A percentile compares a stretch with the other conserved stretches of the same genome.
These are phyloP conservation scores for Fusarium cicatricum DNA, from an alignment of 2,329 filamentous ascomycete genomes.

Conservation along the genomic window DNA sequence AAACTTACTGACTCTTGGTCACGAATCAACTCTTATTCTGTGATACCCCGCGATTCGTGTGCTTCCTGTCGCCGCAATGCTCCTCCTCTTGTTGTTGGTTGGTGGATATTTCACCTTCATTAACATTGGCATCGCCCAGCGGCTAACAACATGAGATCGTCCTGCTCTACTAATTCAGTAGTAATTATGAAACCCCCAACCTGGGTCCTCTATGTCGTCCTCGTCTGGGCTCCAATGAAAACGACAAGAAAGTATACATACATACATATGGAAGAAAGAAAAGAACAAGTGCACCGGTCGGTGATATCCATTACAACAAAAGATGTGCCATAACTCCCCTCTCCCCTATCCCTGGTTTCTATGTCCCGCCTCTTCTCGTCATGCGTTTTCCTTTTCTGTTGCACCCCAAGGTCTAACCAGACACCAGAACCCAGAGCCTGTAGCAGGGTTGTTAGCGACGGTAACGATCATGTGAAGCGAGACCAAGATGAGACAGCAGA, in stretches of 20 bases:
- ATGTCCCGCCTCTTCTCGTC: slow-evolving; percentile 22
- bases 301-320: slow-evolving; percentile 40
- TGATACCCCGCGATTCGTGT: background rate
- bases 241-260: slow-evolving; percentile 33
- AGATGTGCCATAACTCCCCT: slow-evolving; percentile 29
- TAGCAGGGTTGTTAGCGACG: slow-evolving; percentile 14
- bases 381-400: slow-evolving; percentile 8
- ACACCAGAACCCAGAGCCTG: slow-evolving; percentile 53
- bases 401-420: slow-evolving; percentile 41
- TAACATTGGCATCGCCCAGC: background rate
- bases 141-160: slow-evolving; percentile 6
- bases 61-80: background rate
- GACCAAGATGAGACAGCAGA: background rate
- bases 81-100: background rate
- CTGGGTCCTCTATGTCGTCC: slow-evolving; percentile 21
- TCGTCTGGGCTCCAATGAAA: slow-evolving; percentile 23
- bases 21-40: background rate
- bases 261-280: slow-evolving; percentile 29
- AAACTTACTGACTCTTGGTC: slow-evolving; percentile 9
- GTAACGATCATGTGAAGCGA: background rate
- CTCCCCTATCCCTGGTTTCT: slow-evolving; percentile 13
- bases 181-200: slow-evolving; percentile 33
- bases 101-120: background rate
- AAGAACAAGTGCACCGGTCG: slow-evolving; percentile 25
- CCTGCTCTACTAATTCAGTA: slow-evolving; percentile 25